These are phyloP conservation scores for Phyllachora maydis DNA, from an alignment of 2,329 filamentous ascomycete genomes.

Conservation along the genomic window DNA sequence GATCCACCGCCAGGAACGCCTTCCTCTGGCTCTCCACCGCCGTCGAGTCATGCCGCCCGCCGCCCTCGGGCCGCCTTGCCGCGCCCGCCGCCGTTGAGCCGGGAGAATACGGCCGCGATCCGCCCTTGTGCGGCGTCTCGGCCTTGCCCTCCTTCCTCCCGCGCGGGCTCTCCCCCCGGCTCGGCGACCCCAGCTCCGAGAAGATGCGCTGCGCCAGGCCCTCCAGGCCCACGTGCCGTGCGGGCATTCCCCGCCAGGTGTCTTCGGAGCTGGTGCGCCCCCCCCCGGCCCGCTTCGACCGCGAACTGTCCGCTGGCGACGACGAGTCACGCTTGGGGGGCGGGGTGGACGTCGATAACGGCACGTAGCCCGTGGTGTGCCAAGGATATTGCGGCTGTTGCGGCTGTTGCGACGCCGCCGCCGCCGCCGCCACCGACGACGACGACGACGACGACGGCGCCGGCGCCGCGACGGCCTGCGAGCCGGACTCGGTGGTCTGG, in stretches of 20 bases:
- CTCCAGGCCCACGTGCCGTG: constrained; percentile 32
- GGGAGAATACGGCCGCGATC: constrained; percentile 18
- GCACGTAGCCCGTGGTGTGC: too few relatives aligned
- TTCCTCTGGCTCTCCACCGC: constrained; percentile 29
- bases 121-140: constrained; percentile 11
- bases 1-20: constrained; percentile 42
- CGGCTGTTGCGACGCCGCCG: constrained; percentile 3
- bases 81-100: too few relatives aligned
- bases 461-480: constrained; percentile 14
- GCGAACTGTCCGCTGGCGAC: too few relatives aligned
- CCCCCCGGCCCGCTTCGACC: constrained; percentile 9
- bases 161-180: constrained; percentile 24
- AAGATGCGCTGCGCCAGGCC: constrained; percentile 41
- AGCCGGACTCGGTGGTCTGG: constrained; percentile 33
- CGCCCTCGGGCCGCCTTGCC: too few relatives aligned
- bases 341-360: too few relatives aligned
- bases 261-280: constrained; percentile 23
- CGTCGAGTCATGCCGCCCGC: too few relatives aligned
- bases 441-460: constrained; percentile 8
- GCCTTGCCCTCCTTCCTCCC: constrained; percentile 31
- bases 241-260: constrained; percentile 26
- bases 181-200: constrained; percentile 34
- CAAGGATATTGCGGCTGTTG: too few relatives aligned
- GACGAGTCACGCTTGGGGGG: too few relatives aligned
- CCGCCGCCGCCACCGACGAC: too few relatives aligned